Base-by-base conservation (phyloP, 2,329 filamentous ascomycete genomes). In the Fusarium albosuccineum region DNA sequence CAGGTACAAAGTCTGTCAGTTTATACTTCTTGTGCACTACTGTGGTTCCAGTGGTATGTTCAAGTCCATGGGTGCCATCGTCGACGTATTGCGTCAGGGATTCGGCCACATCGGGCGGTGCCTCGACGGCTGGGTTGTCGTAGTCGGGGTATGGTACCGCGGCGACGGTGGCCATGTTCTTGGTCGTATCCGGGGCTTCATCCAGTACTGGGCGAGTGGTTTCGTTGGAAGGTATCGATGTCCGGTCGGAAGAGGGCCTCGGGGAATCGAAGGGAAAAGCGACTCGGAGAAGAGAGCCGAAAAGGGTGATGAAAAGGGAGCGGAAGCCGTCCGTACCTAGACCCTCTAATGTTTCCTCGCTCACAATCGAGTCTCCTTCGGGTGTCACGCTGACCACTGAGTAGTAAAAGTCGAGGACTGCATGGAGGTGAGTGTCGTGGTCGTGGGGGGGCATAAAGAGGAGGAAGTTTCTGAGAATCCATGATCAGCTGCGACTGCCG, bases 331-430 rank as follows among this genome's bases (percentile, higher is more conserved):
- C 86, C 88, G 86, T 97, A 97, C 95, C 95, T 94, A 97, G 85
- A 82, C 94, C 92, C 86, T 97, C 89, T 76, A 97, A 87, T 77
- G 91, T 91, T 78, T 97, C 93, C 82, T 97, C 94, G 83, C 91
- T 93, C 74, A 98, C 90, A 74, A 92, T 86, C 71, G 96, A 96
- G 82, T 98, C 96, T 79, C 96, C 96, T 85, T 99, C 96, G 64
- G 93, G 86, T 75, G 93, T 97, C 77, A 99, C 85, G 79, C 92
- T 94, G 76, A 97, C 90, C 71, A 95, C 92, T 49, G 93, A 91
- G 60, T 92, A 91, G 80, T 97, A 99, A 81, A 97, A 98, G 52
- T 93, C 94, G 72, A 97, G 84, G 57, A 97, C 92, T 54, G 92
- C 90, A 75, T 90, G 89, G 44, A 99, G 86, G 68, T 91, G 91